Evolutionary conservation across 306 rosid species (phyloP).

Genomic region (Trichosanthes truncata): DNA sequence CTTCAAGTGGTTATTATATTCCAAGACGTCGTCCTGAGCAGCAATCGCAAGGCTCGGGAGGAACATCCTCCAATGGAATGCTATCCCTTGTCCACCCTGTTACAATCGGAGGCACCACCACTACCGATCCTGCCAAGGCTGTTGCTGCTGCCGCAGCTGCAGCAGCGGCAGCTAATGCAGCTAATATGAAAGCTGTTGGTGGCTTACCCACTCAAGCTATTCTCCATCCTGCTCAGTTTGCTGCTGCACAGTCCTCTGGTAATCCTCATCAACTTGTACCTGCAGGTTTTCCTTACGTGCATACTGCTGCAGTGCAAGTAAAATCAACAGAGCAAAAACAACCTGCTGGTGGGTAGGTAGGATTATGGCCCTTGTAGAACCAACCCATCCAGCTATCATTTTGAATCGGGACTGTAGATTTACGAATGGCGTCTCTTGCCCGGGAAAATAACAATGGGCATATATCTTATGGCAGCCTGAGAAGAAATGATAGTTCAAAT

Average conservation of each 20-base stretch:
- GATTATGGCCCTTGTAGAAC: slow-evolving; percentile 15
- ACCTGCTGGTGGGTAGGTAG: slow-evolving; percentile 95
- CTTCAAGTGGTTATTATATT: slow-evolving; percentile 40
- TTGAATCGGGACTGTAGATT: not conserved
- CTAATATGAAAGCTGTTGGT: slow-evolving; percentile 44
- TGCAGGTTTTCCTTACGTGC: slow-evolving; percentile 50
- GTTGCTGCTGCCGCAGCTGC: slow-evolving; percentile 18
- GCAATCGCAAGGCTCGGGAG: slow-evolving; percentile 43
- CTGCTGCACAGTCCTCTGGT: slow-evolving; percentile 46
- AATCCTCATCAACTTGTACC: slow-evolving; percentile 53
- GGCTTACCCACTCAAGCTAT: slow-evolving; percentile 45
- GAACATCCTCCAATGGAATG: slow-evolving; percentile 49
- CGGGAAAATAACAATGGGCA: slow-evolving; percentile 8
- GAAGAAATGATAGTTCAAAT: slow-evolving; percentile 20
- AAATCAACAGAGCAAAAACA: slow-evolving; percentile 92
- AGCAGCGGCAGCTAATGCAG: not conserved
- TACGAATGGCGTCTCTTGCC: slow-evolving; percentile 15
- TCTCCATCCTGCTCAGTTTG: slow-evolving; percentile 58
- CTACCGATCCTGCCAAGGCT: slow-evolving; percentile 45
- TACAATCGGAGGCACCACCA: slow-evolving; percentile 19
- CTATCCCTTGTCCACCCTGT: slow-evolving; percentile 32
- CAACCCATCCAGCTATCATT: slow-evolving; percentile 4
- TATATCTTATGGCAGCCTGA: slow-evolving; percentile 12
- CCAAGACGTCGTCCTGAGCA: slow-evolving; percentile 59
- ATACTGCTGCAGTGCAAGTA: slow-evolving; percentile 56